Evolutionary conservation across 345 rosid species (phyloP), one percentile per base, ranked within the genome.

Genomic region (Psidium guajava): DNA sequence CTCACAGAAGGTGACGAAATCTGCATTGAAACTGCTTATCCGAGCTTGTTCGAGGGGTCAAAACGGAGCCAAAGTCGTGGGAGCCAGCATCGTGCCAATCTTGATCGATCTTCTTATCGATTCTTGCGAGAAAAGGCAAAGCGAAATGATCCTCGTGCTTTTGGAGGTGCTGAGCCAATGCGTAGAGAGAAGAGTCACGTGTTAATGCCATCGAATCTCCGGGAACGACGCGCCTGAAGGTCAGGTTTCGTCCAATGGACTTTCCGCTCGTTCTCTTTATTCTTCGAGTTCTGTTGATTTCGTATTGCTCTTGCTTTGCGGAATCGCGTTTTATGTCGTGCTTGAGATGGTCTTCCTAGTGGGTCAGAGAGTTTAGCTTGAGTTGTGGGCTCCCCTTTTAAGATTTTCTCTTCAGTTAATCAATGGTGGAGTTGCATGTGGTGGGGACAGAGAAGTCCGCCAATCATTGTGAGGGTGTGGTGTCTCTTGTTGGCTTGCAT

Each of bases 61-160:
- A 82, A 96, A 96, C 93, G 86, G 94, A 85, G 75, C 92, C 84
- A 94, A 91, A 85, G 94, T 91, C 5, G 95, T 91, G 6, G 93
- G 92, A 77, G 94, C 95, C 24, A 92, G 95, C 0, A 90, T 92
- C 5, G 92, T 93, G 24, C 54, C 92, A 1, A 89, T 89, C 54
- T 84, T 95, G 47, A 88, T 93, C 22, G 96, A 94, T 88, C 91
- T 90, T 83, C 95, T 96, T 25, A 94, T 95, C 16, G 98, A 94
- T 55, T 86, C 92, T 11, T 57, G 89, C 1, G 93, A 95, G 36
- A 90, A 81, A 84, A 87, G 94, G 87, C 74, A 85, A n/a, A 86
- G 82, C 25, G 98, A 94, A 86, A 91, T 94, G 89, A 88, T 88
- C 14, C 83, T 96, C 56, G 89, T 86, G 54, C 91, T 90, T 74